These are phyloP conservation scores for Liriodendron chinense DNA, from an alignment of 164 flowering plant species.

Conservation along the genomic window DNA sequence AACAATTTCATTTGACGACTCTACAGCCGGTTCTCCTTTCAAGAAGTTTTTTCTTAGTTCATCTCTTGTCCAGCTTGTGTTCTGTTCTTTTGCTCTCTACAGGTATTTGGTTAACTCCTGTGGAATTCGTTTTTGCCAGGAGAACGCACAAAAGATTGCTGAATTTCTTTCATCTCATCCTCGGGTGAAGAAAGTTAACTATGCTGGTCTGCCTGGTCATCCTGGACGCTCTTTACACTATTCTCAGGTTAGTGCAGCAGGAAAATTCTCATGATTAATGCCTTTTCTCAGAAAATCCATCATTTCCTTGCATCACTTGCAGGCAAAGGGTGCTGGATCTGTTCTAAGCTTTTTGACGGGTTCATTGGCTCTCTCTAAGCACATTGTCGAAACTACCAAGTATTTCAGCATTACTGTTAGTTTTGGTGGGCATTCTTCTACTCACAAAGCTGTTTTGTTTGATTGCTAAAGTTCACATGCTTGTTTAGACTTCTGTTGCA, in stretches of 20 bases:
- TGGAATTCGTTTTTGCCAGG: slow-evolving; percentile 39
- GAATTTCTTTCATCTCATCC: slow-evolving; percentile 85
- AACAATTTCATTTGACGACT: neutral
- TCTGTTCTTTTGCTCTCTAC: neutral
- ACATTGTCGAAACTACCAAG: slow-evolving; percentile 75
- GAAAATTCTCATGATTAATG: neutral
- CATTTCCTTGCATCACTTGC: slow-evolving; percentile 15
- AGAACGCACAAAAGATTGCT: slow-evolving; percentile 92
- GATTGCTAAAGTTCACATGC: neutral
- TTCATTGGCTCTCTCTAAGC: slow-evolving; percentile 82
- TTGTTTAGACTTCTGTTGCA: neutral
- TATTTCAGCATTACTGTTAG: slow-evolving; percentile 95
- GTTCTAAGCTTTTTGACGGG: slow-evolving; percentile 95
- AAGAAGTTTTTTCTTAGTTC: neutral
- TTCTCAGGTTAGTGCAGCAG: slow-evolving; percentile 59
- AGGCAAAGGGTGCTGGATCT: slow-evolving; percentile 97
- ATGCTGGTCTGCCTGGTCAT: slow-evolving; percentile 91
- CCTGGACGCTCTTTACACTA: slow-evolving; percentile 86
- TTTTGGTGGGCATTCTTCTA: slow-evolving; percentile 60
- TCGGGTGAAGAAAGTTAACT: slow-evolving; percentile 75
- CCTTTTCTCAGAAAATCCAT: neutral
- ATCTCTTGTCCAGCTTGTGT: neutral
- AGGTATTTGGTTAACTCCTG: neutral
- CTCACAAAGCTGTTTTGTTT: neutral
- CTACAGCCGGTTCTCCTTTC: neutral